These are phyloP conservation scores for Phytomonas sp. DNA, from an alignment of 208 protist genomes.

Conservation along the genomic window DNA sequence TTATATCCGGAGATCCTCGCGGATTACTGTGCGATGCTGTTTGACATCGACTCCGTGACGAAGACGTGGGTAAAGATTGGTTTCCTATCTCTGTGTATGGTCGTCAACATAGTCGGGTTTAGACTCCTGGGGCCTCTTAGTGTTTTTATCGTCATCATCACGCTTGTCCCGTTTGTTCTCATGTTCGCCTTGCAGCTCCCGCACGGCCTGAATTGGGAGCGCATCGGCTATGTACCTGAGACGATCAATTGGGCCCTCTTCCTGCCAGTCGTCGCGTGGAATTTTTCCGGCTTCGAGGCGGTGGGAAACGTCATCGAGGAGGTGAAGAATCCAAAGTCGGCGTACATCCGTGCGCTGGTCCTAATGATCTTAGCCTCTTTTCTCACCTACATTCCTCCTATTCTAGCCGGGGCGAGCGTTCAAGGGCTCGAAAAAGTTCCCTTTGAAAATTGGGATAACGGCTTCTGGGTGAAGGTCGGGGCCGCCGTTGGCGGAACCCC, in stretches of 20 bases:
- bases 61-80: conserved; percentile 55
- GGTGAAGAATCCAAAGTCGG: conserved; percentile 73
- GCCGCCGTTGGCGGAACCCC: conserved; percentile 71
- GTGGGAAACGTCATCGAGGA: conserved; percentile 88
- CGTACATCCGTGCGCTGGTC: conserved; percentile 76
- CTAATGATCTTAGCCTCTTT: conserved; percentile 74
- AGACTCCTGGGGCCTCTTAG: conserved; percentile 64
- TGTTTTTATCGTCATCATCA: conserved; percentile 76
- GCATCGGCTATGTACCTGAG: conserved; percentile 58
- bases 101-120: conserved; percentile 77
- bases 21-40: conserved; percentile 73
- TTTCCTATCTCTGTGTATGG: conserved; percentile 57
- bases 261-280: conserved; percentile 82
- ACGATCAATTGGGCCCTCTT: conserved; percentile 79
- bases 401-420: conserved; percentile 72
- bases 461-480: conserved; percentile 84
- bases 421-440: conserved; percentile 31
- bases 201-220: conserved; percentile 65
- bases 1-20: conserved; percentile 82
- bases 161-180: conserved; percentile 81
- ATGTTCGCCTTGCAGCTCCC: conserved; percentile 82
- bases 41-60: conserved; percentile 37
- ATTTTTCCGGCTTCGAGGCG: conserved; percentile 88
- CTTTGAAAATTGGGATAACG: conserved; percentile 75
- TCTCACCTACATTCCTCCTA: conserved; percentile 76